Percentiles rank a stretch among this genome's conserved stretches.
phyloP scores from a whole-genome alignment of 2,329 filamentous ascomycete genomes.

The Sphaerulina musiva region DNA sequence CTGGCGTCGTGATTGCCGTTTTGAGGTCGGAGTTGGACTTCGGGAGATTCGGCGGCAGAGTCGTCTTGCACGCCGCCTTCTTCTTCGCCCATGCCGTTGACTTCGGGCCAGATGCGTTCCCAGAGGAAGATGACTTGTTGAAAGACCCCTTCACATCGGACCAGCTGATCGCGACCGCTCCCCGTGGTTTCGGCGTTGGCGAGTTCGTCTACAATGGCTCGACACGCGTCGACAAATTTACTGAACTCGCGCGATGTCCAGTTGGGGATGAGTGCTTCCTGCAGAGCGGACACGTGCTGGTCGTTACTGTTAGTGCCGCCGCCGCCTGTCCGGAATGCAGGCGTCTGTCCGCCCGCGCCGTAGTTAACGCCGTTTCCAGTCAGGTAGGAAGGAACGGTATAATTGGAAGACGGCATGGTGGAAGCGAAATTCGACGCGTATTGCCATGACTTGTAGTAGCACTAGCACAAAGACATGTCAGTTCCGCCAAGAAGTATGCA shows the following conservation, averaged over 20 bases:
- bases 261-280: conserved; percentile 47
- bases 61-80: conserved; percentile 32
- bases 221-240: conserved; percentile 46
- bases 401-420: conserved; percentile 26
- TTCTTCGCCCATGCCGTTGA: conserved; percentile 46
- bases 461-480: conserved; percentile 28
- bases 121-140: conserved; percentile 45
- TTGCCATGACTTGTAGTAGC: conserved; percentile 44
- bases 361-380: conserved; percentile 17
- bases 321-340: neutral
- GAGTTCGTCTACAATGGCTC: conserved; percentile 45
- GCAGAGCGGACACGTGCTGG: conserved; percentile 46
- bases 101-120: conserved; percentile 46
- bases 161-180: conserved; percentile 45
- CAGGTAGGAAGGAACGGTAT: conserved; percentile 31
- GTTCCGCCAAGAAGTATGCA: neutral
- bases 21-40: conserved; percentile 6
- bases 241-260: conserved; percentile 46
- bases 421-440: conserved; percentile 42
- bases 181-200: conserved; percentile 43
- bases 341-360: conserved; percentile 3
- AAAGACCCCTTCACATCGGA: conserved; percentile 43
- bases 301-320: conserved; percentile 12
- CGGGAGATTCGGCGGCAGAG: conserved; percentile 2
- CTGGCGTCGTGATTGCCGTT: conserved; percentile 9